Conservation (phyloP, 1,139 yeast species). For the Hansenula anomala region DNA sequence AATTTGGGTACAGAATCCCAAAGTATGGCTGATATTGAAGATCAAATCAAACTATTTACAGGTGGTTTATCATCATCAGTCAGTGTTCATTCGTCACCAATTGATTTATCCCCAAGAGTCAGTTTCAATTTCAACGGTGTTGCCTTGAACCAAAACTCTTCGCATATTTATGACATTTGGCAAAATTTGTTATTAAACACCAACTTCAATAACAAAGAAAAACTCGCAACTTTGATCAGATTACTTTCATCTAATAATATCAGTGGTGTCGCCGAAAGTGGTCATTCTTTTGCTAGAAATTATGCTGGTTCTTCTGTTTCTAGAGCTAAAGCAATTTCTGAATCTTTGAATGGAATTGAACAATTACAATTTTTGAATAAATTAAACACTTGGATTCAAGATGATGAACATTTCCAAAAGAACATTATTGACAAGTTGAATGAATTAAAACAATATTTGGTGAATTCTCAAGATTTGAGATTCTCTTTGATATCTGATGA, state of each 20-base stretch:
- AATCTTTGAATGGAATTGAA: constrained; percentile 64
- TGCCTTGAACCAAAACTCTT: constrained; percentile 63
- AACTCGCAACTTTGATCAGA: constrained; percentile 68
- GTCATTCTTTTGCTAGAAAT: constrained; percentile 79
- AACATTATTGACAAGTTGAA: constrained; percentile 63
- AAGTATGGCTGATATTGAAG: constrained; percentile 78
- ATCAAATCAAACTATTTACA: constrained; percentile 73
- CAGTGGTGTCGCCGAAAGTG: constrained; percentile 76
- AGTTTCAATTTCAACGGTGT: constrained; percentile 62
- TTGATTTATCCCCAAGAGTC: constrained; percentile 31
- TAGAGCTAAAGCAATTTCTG: constrained; percentile 54
- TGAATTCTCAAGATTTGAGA: constrained; percentile 37
- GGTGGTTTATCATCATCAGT: constrained; percentile 75
- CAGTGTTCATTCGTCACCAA: constrained; percentile 53
- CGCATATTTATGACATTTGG: constrained; percentile 61
- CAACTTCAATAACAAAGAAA: constrained; percentile 58
- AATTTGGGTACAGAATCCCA: constrained; percentile 74
- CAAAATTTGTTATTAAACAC: constrained; percentile 64
- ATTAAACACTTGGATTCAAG: constrained; percentile 51
- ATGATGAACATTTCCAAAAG: constrained; percentile 45
- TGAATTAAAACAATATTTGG: constrained; percentile 44
- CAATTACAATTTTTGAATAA: constrained; percentile 70
- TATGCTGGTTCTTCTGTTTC: constrained; percentile 65
- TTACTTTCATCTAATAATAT: constrained; percentile 75
- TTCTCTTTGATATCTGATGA: constrained; percentile 60